Evolutionary conservation across 768 basidiomycete genomes (phyloP).

Genomic region (Tulasnella sp.): DNA sequence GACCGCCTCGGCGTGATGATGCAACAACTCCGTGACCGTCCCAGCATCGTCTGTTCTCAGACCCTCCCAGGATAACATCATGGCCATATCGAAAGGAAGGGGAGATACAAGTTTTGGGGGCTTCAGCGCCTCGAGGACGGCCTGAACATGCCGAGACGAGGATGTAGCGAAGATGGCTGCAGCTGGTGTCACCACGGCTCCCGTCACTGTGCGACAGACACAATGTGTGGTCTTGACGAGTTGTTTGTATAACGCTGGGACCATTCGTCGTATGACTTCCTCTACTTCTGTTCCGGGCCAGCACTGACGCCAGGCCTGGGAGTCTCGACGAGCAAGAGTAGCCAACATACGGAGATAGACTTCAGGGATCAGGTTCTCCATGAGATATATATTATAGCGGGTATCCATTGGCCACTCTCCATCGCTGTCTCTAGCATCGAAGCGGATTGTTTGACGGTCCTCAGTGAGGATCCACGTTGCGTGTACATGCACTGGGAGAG

Average conservation of each 20-base stretch:
- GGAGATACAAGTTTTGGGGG: neutral
- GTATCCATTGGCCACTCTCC: neutral
- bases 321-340: neutral
- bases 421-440: neutral
- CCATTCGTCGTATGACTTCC: neutral
- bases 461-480: constrained; percentile 38
- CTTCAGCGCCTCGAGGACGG: neutral
- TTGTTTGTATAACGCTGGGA: neutral
- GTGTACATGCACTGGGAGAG: constrained; percentile 37
- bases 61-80: neutral
- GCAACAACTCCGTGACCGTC: neutral
- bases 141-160: neutral
- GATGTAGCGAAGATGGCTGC: neutral
- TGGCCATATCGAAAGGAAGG: neutral
- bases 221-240: neutral
- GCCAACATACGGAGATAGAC: constrained; percentile 1
- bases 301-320: neutral
- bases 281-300: neutral
- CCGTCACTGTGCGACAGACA: neutral
- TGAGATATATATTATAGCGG: neutral
- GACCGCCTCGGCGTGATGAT: neutral
- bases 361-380: neutral
- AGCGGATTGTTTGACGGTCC: constrained; percentile 29
- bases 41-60: too few species aligned
- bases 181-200: neutral